A percentile compares a stretch with the other conserved stretches of the same genome.
Conservation (phyloP, 2,329 filamentous ascomycete genomes). For the Sclerotinia minor region DNA sequence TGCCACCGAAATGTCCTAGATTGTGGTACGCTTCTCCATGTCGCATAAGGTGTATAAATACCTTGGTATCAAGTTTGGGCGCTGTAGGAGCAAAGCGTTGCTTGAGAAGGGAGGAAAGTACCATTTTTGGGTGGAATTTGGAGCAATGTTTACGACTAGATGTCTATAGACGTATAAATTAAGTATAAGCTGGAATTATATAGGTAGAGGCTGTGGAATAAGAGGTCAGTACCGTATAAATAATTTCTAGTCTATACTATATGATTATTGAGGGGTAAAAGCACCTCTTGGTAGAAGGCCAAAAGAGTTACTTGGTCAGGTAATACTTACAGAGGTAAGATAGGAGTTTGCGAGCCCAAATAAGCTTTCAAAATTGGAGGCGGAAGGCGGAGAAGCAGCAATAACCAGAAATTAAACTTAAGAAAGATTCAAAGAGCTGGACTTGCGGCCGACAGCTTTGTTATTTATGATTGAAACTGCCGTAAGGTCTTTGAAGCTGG, state of each 20-base stretch:
- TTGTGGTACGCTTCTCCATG: conserved; percentile 22
- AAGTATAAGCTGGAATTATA: background rate
- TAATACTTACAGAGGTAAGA: background rate
- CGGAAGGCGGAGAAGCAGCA: background rate
- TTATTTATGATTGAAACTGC: background rate
- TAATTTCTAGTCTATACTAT: background rate
- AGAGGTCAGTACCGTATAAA: background rate
- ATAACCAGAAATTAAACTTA: background rate
- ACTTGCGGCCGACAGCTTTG: background rate
- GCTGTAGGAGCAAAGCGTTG: background rate
- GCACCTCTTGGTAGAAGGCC: background rate
- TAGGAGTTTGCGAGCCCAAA: background rate
- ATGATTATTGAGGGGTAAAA: background rate
- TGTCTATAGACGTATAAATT: background rate
- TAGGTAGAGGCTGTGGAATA: background rate
- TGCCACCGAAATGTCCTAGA: background rate
- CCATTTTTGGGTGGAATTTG: background rate
- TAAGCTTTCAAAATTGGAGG: background rate
- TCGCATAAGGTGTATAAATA: conserved; percentile 10
- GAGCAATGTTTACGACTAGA: too few species aligned
- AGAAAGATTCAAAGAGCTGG: background rate
- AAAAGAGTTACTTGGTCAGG: too few species aligned
- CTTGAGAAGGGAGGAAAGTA: background rate
- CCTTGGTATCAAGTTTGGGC: background rate
- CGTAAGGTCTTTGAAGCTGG: background rate